These are phyloP conservation scores for Gossypium schwendimanii DNA, from an alignment of 441 rosid species.

Conservation along the genomic window DNA sequence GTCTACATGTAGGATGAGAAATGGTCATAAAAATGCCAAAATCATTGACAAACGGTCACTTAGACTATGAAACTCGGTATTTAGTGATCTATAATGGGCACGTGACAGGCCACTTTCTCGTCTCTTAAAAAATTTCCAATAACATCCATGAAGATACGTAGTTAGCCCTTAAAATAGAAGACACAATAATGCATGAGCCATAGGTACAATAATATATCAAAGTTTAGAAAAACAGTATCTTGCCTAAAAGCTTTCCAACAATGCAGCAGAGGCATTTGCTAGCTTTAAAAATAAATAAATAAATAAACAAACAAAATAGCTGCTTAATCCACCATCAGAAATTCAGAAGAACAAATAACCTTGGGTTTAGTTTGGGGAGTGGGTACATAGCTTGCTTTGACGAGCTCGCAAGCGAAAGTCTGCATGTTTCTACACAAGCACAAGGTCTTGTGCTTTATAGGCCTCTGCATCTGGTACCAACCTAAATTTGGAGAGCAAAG, in stretches of 20 bases:
- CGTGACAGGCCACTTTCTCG: not conserved
- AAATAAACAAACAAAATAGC: not conserved
- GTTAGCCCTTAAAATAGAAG: not conserved
- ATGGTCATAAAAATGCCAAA: not conserved
- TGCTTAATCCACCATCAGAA: not conserved
- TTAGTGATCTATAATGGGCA: not conserved
- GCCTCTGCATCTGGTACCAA: not conserved
- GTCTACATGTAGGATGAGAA: not conserved
- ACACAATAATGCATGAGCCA: not conserved
- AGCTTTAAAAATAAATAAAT: not conserved
- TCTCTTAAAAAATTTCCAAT: not conserved
- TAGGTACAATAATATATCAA: not conserved
- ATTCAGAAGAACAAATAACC: conserved; percentile 17
- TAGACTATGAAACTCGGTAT: not conserved
- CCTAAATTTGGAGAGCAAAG: conserved; percentile 1
- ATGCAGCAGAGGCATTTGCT: not conserved
- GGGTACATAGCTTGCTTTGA: conserved; percentile 55
- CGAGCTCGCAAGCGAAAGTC: conserved; percentile 39
- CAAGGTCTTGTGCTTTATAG: not conserved
- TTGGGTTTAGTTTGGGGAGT: conserved; percentile 26
- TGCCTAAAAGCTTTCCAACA: not conserved
- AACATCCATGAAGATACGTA: not conserved
- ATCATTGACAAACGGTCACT: not conserved
- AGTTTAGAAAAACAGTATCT: not conserved
- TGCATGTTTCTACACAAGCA: conserved; percentile 50